Evolutionary conservation across 2,329 filamentous ascomycete species (phyloP), one percentile per base, ranked within the genome.

Genomic region (Fusarium solani-melongenae): DNA sequence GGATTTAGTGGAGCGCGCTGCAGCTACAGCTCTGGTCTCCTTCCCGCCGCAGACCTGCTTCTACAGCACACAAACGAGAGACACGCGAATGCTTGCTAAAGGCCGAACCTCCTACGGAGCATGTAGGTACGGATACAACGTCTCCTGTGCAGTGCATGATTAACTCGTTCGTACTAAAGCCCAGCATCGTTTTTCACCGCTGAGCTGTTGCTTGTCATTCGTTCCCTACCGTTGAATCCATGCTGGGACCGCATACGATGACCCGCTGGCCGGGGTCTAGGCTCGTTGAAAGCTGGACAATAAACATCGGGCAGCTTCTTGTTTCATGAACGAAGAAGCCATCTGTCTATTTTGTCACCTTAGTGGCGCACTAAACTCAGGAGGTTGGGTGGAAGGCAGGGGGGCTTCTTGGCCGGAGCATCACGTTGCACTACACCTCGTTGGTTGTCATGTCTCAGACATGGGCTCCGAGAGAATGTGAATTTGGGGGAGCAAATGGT

Each of bases 311-410:
- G 29, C 29, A 31, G 29, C 29, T 31, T 31, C 29, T 31, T 31
- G 29, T 9, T 31, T 31, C 29, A 31, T 31, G 29, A 31, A 10
- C 8, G 8, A 31, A 31, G 29, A 31, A 31, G 29, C 9, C 29
- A 31, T 31, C 29, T 8, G 15, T 3, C n/a, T 53, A 22, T 74
- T 73, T 74, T 58, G 55, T 72, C 58, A 14, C 29, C 27, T 3
- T 15, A 9, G 2, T 2, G 22, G 12, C 15, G 36, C 62, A 39
- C 73, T 75, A 72, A 76, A 76, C 60, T 72, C 64, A 65, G 73
- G 73, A 69, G 73, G 67, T 62, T 72, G 73, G 46, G 46, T 56
- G 9, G 41, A 24, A 62, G 56, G 41, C 41, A 62, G 74, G 67
- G 72, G 60, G 34, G 34, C 31, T 49, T 63, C 64, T 63, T 60